phyloP scores from a whole-genome alignment of 1,139 yeast species.

The Meyerozyma smithsonii region DNA sequence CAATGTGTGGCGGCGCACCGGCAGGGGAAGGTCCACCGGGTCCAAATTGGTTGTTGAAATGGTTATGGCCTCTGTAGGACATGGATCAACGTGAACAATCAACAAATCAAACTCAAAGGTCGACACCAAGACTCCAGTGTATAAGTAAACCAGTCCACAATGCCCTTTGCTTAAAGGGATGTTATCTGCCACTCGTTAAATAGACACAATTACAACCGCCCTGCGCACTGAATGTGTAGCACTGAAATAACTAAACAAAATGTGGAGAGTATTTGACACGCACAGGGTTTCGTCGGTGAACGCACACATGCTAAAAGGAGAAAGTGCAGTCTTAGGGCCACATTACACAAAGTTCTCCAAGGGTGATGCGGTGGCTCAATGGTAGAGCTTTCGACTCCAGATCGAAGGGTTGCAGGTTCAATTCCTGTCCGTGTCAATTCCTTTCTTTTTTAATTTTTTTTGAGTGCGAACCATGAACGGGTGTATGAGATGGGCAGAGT shows the following conservation, averaged over 20 bases:
- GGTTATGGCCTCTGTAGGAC: conserved; percentile 15
- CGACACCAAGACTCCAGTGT: neutral
- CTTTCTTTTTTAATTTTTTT: conserved; percentile 7
- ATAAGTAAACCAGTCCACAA: neutral
- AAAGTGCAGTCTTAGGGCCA: neutral
- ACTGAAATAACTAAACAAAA: neutral
- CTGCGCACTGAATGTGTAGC: neutral
- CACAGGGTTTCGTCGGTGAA: conserved; percentile 1
- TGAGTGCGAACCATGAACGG: too few species aligned
- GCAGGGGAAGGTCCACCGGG: conserved; percentile 3
- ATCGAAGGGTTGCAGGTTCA: conserved; percentile 18
- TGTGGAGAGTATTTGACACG: conserved; percentile 1
- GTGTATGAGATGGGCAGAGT: too few species aligned
- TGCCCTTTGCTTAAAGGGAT: neutral
- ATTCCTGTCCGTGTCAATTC: conserved; percentile 20
- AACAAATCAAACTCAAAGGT: neutral
- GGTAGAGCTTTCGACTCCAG: conserved; percentile 92
- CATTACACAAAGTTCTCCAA: conserved; percentile 6
- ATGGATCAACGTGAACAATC: conserved; percentile 4
- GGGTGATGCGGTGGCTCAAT: conserved; percentile 86
- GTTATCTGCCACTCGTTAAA: neutral
- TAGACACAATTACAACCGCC: neutral
- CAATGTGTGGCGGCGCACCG: conserved; percentile 15
- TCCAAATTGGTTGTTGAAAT: conserved; percentile 10
- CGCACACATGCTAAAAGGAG: neutral